Conservation (phyloP, 371 early-diverging fungal genomes). For the Globomyces sp. region DNA sequence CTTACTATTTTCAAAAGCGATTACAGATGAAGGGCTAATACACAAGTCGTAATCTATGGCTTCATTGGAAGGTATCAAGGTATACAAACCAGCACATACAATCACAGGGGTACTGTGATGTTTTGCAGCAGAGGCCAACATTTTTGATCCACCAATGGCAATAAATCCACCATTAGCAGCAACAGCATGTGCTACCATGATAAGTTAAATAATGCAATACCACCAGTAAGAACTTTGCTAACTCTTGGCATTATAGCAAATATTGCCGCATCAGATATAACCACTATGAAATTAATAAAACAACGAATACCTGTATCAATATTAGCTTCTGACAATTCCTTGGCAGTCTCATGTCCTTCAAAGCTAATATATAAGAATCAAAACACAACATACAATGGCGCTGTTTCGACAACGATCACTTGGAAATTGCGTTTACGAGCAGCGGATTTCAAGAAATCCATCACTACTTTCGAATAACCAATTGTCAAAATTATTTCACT, state of each 20-base stretch:
- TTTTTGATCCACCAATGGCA: conserved; percentile 76
- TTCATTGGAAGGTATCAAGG: conserved; percentile 75
- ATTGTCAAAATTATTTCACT: conserved; percentile 95
- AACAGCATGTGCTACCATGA: conserved; percentile 90
- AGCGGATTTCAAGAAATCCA: conserved; percentile 81
- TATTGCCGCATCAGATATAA: conserved; percentile 89
- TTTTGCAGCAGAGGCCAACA: conserved; percentile 87
- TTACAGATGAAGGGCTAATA: conserved; percentile 77
- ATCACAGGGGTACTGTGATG: conserved; percentile 87
- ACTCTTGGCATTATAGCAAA: conserved; percentile 97
- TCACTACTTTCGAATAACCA: conserved; percentile 84
- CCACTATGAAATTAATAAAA: conserved; percentile 40
- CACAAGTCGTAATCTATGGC: conserved; percentile 55
- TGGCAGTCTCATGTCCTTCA: conserved; percentile 84
- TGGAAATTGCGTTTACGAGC: conserved; percentile 85
- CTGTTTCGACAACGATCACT: conserved; percentile 89
- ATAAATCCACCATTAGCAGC: conserved; percentile 92
- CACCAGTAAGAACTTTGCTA: conserved; percentile 70
- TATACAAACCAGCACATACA: conserved; percentile 81
- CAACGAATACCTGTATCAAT: conserved; percentile 64
- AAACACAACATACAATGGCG: conserved; percentile 65
- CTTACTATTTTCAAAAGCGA: conserved; percentile 67
- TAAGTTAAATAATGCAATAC: conserved; percentile 23
- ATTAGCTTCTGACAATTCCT: conserved; percentile 69
- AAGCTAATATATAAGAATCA: conserved; percentile 31